phyloP scores from a whole-genome alignment of 768 basidiomycete species.

The Lentinula lateritia region DNA sequence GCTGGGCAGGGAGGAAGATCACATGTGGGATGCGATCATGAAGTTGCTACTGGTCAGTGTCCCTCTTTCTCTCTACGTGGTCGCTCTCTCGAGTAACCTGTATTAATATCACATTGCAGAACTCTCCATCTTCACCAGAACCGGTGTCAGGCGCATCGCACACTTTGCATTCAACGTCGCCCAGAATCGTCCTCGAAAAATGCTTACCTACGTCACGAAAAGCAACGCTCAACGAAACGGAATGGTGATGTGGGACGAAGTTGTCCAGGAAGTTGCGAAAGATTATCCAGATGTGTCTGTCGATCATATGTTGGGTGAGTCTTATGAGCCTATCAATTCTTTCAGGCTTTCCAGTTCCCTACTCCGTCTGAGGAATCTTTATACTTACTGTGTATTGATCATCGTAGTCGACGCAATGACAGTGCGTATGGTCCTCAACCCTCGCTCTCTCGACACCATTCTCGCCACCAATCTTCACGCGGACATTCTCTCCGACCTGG shows the following conservation, averaged over 20 bases:
- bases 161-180: conserved; percentile 51
- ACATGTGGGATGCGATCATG: conserved; percentile 20
- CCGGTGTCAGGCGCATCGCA: conserved; percentile 42
- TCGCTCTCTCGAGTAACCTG: too few relatives aligned
- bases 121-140: conserved; percentile 41
- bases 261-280: conserved; percentile 40
- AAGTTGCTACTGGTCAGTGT: conserved; percentile 19
- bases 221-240: conserved; percentile 44
- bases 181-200: conserved; percentile 39
- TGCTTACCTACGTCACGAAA: conserved; percentile 49
- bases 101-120: conserved; percentile 7
- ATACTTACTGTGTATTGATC: too few relatives aligned
- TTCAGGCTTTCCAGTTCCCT: neutral
- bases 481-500: conserved; percentile 53
- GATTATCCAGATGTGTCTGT: conserved; percentile 43
- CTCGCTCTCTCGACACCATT: conserved; percentile 49
- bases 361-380: neutral
- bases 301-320: conserved; percentile 3
- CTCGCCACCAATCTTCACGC: conserved; percentile 52
- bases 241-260: conserved; percentile 44
- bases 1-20: conserved; percentile 39
- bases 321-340: neutral
- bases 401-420: conserved; percentile 8
- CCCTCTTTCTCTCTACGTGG: too few relatives aligned
- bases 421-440: conserved; percentile 39